Evolutionary conservation across 805 yeast species (phyloP), one percentile per base, ranked within the genome.

Genomic region (Pichia ethanolica): DNA sequence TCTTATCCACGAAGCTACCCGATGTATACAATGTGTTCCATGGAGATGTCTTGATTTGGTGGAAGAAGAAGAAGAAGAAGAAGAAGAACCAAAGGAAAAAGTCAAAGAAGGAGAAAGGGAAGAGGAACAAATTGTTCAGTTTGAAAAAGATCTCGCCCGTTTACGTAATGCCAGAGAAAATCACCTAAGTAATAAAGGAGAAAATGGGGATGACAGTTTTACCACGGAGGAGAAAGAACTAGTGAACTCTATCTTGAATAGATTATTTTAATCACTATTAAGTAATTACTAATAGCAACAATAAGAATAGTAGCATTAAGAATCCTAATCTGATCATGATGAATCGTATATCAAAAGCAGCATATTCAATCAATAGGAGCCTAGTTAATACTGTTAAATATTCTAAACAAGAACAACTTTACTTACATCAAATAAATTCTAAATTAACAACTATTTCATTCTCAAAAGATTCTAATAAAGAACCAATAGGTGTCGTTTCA

Each of bases 361-460:
- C 46, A 8, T 48, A 40, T 32, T 49, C 53, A 4, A 41, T 57
- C 7, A 59, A 60, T 37, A 51, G 61, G 39, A 34, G 54, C 0
- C 44, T 64, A 36, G 53, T 61, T 4, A 50, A 53, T 10, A 60
- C 66, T 0, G 10, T 54, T 7, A 50, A 50, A 41, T 64, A 63
- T 42, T 32, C 52, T 1, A 43, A 37, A 3, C 68, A 64, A 44
- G 61, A 63, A 12, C 68, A 64, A 46, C 42, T 64, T 55, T 64
- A 45, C 36, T 14, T 64, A 6, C 68, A 64, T 42, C 47, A 52
- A n/a, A 14, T 57, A 5, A 45, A 58, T 6, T 42, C 52, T 13
- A 43, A 49, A 1, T 51, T 44, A 25, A 51, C 57, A 1, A 48
- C 53, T 20, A 49, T 66, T 4, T 67, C 71, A 7, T 66, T 68